Evolutionary conservation across 2,329 filamentous ascomycete species (phyloP).

Genomic region (Pseudocercospora cruenta): DNA sequence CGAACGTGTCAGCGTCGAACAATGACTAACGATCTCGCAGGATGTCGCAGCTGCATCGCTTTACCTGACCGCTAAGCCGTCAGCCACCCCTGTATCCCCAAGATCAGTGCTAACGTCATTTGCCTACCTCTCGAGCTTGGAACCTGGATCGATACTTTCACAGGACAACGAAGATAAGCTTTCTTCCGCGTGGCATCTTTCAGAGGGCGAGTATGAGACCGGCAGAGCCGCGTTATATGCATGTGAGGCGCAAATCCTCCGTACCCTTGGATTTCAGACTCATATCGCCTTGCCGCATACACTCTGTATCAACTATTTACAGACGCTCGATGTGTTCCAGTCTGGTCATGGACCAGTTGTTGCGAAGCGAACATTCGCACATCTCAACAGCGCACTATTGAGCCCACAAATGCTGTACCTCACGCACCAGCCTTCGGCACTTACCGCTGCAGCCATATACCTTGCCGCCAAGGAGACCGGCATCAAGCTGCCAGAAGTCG

Average conservation of each 20-base stretch:
- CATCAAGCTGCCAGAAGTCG: slow-evolving; percentile 76
- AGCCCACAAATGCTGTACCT: slow-evolving; percentile 88
- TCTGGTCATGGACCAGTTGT: slow-evolving; percentile 54
- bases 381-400: slow-evolving; percentile 84
- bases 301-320: slow-evolving; percentile 87
- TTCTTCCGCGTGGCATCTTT: slow-evolving; percentile 58
- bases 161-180: slow-evolving; percentile 12
- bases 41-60: slow-evolving; percentile 80
- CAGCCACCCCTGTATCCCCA: slow-evolving; percentile 73
- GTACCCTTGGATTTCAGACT: slow-evolving; percentile 76
- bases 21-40: slow-evolving; percentile 48
- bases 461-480: slow-evolving; percentile 77
- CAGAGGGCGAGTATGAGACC: slow-evolving; percentile 71
- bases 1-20: not conserved
- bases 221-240: slow-evolving; percentile 67
- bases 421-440: slow-evolving; percentile 83
- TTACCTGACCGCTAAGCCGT: slow-evolving; percentile 82
- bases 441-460: slow-evolving; percentile 89
- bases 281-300: slow-evolving; percentile 85
- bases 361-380: slow-evolving; percentile 68
- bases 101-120: slow-evolving; percentile 85
- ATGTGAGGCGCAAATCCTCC: slow-evolving; percentile 78
- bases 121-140: slow-evolving; percentile 71
- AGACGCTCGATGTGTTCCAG: slow-evolving; percentile 74
- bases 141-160: slow-evolving; percentile 54